Base-by-base conservation (phyloP, 345 rosid species). In the Salix udensis region DNA sequence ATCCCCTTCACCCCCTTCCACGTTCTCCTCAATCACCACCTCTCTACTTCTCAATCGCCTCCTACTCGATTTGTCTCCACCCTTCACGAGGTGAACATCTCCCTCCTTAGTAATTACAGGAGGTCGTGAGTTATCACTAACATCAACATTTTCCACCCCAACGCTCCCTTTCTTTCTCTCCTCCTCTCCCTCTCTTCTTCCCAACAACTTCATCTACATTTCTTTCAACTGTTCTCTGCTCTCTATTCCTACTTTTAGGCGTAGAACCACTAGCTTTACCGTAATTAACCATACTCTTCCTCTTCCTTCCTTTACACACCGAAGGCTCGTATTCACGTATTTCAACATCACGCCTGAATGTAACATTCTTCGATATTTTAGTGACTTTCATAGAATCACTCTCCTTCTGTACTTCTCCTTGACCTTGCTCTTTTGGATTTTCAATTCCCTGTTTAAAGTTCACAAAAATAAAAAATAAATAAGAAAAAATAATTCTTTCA, bases 341-440 rank as follows among this genome's bases (percentile, higher is more conserved):
- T 82, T 91, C 85, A 11, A 79, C 74, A 12, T 90, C 87, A 21
- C 85, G 87, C 48, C 90, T 89, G 67, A 93, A 93, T 64, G 82
- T 87, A 6, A 90, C 98, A 81, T 83, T 90, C 88, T 89, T 90
- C 19, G 24, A 65, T 44, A 71, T 31, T 31, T 19, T 75, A 52
- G 21, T 80, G 46, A 28, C 72, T 2, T 66, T 78, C 34, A 58
- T 76, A 42, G 52, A 58, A 24, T 55, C 77, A 14, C 39, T 72
- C 71, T 76, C 84, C 1, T 11, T 34, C 9, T 4, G 68, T 15
- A 44, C 70, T 70, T 72, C 83, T 5, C 14, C 80, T 0, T 52
- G 30, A 71, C 14, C 74, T 13, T 13, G 48, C 11, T 78, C 44
- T 62, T 10, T 26, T 7, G 74, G 36, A 44, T 81, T 78, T 53